These are phyloP conservation scores for Rhizomucor pusillus DNA, from an alignment of 371 early-diverging fungal species.

Conservation along the genomic window DNA sequence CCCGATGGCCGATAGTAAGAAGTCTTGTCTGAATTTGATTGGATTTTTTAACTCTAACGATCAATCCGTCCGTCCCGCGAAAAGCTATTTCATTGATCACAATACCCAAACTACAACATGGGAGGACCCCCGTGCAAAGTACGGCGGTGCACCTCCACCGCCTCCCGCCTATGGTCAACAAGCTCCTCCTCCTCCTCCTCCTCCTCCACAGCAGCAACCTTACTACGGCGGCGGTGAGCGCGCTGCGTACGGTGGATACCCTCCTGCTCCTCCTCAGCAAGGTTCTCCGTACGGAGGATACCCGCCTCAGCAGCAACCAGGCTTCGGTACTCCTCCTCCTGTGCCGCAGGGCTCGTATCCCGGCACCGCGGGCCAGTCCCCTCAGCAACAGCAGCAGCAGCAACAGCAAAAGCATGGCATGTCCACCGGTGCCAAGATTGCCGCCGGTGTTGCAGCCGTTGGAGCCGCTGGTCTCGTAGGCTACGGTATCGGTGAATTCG, in stretches of 20 bases:
- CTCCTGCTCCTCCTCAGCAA: constrained; percentile 11
- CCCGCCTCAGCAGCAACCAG: constrained; percentile 11
- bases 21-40: not conserved
- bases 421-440: constrained; percentile 43
- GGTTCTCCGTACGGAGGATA: constrained; percentile 8
- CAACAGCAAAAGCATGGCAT: constrained; percentile 19
- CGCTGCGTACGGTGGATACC: constrained; percentile 1
- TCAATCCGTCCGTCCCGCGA: not conserved
- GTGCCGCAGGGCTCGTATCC: constrained; percentile 9
- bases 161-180: constrained; percentile 10
- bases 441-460: constrained; percentile 33
- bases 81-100: constrained; percentile 60
- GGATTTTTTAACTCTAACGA: not conserved
- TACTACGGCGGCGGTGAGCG: constrained; percentile 1
- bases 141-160: constrained; percentile 13
- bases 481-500: constrained; percentile 38
- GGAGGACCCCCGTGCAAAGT: constrained; percentile 52
- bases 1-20: constrained; percentile 44
- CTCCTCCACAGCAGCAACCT: constrained; percentile 5
- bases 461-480: constrained; percentile 29
- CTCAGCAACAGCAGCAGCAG: constrained; percentile 13
- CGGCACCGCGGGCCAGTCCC: constrained; percentile 3
- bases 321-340: constrained; percentile 12
- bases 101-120: constrained; percentile 55
- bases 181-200: constrained; percentile 9